Base-by-base conservation (phyloP, 352 stramenopile species). In the Phytophthora hibernalis region DNA sequence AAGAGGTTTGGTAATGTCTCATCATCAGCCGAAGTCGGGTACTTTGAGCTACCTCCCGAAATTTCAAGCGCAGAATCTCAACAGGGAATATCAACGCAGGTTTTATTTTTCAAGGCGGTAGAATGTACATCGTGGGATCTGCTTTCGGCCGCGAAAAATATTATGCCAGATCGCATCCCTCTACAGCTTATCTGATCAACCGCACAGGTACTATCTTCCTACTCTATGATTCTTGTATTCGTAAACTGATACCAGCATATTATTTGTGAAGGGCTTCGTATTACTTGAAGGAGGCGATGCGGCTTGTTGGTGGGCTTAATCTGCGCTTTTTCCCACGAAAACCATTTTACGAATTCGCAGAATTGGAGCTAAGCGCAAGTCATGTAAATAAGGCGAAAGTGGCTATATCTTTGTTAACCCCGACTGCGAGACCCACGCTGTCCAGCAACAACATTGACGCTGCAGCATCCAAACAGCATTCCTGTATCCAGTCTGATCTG, bases 71-170 rank as follows among this genome's bases (percentile, higher is more conserved):
- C 44, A 18, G 42, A 65, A 11, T 62, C 28, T 11, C 54, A 67
- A 22, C 37, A 56, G 12, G 68, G 45, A 16, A 73, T 56, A 15
- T 59, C 65, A 5, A 63, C 72, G 5, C 45, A 68, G 12, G 53
- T 83, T n/a, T 56, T 83, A 10, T 78, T 80, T 64, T 93, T 93
- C 45, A 73, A 83, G 59, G 82, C 85, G 3, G 67, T 90, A 1
- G 82, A 93, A 53, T 88, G 79, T 43, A 87, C 80, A 13, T 93
- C 85, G 21, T 93, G 85, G 85, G 85, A 91, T 57, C 53, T 90
- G 18, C 47, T 93, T 10, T 75, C 82, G 16, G 79, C 68, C 5
- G 58, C 81, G 2, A 93, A 91, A 90, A 0, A 74, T 75, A 18
- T 54, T 93, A 5, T 91, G 82, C 48, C 78, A 81, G n/a, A 70